These are phyloP conservation scores for bread wheat (Triticum aestivum) DNA, from an alignment of 176 grass and related monocot species.

Conservation along the genomic window IWGSC_CS_RefSeq_v2.1 NC_057807.1:29548944-29549443, in stretches of 20 bases:
- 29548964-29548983: conserved; percentile 2
- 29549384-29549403: too few relatives aligned
- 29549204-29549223: conserved; percentile 26
- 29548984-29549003: conserved; percentile 7
- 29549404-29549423: too few relatives aligned
- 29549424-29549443: too few relatives aligned
- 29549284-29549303: not conserved
- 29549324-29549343: not conserved
- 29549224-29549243: not conserved
- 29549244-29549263: not conserved
- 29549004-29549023: conserved; percentile 47
- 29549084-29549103: too few relatives aligned
- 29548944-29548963: not conserved
- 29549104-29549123: not conserved
- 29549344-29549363: not conserved
- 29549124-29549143: not conserved
- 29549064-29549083: too few relatives aligned
- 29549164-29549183: not conserved
- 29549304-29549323: not conserved
- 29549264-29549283: not conserved
- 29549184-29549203: not conserved
- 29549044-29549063: too few relatives aligned
- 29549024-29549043: not conserved
- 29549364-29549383: too few relatives aligned
- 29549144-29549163: too few relatives aligned